Percentiles rank a stretch among this genome's conserved stretches.
These are phyloP conservation scores for Globisporangium spiculum DNA, from an alignment of 352 stramenopile genomes.

Conservation along the genomic window DNA sequence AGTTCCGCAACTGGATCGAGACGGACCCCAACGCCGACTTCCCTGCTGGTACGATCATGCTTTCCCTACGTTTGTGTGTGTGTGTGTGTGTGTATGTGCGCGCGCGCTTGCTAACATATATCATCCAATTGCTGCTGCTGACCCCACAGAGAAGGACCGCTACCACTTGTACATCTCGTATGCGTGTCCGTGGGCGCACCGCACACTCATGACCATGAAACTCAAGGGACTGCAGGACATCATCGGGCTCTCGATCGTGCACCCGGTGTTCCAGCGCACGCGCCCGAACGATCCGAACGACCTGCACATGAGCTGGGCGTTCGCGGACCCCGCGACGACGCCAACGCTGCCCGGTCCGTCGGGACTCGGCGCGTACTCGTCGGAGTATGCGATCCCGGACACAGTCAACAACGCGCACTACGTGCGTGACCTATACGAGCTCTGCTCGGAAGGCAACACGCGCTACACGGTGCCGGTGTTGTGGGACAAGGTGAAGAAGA, in stretches of 20 bases:
- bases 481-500: slow-evolving; percentile 88
- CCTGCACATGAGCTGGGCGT: slow-evolving; percentile 74
- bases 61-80: too few species aligned
- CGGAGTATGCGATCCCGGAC: slow-evolving; percentile 56
- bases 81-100: not conserved
- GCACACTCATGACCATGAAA: slow-evolving; percentile 81
- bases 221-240: slow-evolving; percentile 95
- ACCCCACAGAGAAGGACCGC: slow-evolving; percentile 31
- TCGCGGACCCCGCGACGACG: slow-evolving; percentile 66
- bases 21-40: slow-evolving; percentile 54
- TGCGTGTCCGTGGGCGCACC: slow-evolving; percentile 91
- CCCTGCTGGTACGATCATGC: slow-evolving; percentile 29
- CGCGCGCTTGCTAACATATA: not conserved
- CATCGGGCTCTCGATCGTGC: slow-evolving; percentile 92
- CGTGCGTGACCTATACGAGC: slow-evolving; percentile 82
- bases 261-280: slow-evolving; percentile 81
- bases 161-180: slow-evolving; percentile 97
- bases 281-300: slow-evolving; percentile 69
- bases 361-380: slow-evolving; percentile 69
- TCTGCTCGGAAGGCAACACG: slow-evolving; percentile 67
- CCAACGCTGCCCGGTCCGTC: slow-evolving; percentile 60
- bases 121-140: not conserved
- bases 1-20: slow-evolving; percentile 84
- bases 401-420: slow-evolving; percentile 61
- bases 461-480: slow-evolving; percentile 90